Evolutionary conservation across 2,329 filamentous ascomycete genomes (phyloP).

Genomic region (Volutella citrinella): DNA sequence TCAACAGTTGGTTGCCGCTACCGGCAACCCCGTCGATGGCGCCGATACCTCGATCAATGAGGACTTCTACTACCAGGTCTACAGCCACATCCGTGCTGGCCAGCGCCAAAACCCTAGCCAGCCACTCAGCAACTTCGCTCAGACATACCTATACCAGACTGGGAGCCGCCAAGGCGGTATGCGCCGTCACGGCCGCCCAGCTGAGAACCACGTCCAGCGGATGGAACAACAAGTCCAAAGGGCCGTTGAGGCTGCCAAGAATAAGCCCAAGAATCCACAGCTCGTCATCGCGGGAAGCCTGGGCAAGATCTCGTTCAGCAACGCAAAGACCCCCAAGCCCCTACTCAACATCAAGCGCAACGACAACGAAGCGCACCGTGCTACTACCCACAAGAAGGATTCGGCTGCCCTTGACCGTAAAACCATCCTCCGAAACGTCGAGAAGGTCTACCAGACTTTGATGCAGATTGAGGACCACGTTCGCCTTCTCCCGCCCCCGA

Average conservation of each 20-base stretch:
- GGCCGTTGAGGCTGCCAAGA: conserved; percentile 94
- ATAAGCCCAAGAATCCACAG: conserved; percentile 96
- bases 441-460: conserved; percentile 80
- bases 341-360: conserved; percentile 91
- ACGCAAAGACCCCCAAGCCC: conserved; percentile 94
- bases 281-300: conserved; percentile 93
- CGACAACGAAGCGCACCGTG: conserved; percentile 61
- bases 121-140: conserved; percentile 91
- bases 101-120: conserved; percentile 89
- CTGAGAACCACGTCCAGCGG: conserved; percentile 95
- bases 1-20: conserved; percentile 91
- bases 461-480: conserved; percentile 96
- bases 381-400: conserved; percentile 46
- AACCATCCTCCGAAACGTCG: conserved; percentile 79
- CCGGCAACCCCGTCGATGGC: conserved; percentile 80
- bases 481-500: conserved; percentile 66
- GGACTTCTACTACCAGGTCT: conserved; percentile 98
- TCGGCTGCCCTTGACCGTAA: conserved; percentile 70
- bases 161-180: conserved; percentile 75
- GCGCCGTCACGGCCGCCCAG: conserved; percentile 74
- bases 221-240: conserved; percentile 99
- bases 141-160: conserved; percentile 96
- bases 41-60: conserved; percentile 80
- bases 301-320: conserved; percentile 98
- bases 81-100: conserved; percentile 87